Base-by-base conservation (phyloP, 1,284 basidiomycete genomes). In the Ustilago loliicola region DNA sequence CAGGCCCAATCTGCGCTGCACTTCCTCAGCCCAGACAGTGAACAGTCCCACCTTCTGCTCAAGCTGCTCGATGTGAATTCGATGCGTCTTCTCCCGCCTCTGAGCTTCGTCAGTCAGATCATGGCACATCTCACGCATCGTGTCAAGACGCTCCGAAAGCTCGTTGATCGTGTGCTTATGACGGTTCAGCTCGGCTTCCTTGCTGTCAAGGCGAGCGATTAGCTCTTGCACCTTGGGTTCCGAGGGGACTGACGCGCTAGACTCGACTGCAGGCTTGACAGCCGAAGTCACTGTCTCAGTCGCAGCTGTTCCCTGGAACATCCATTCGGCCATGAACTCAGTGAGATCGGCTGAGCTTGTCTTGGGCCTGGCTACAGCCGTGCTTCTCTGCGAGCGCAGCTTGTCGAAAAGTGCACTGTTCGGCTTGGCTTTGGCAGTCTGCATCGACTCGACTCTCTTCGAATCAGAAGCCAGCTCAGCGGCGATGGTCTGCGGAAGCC, bases 21-120 rank as follows among this genome's bases (percentile, higher is more conserved):
- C 42, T 48, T 72, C 75, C 25, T 77, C 75, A 5, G 75, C 70
- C 75, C 75, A 77, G 0, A 77, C 63, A 15, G 63, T 72, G 51
- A 77, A 61, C 8, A 72, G 63, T 9, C 70, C 75, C 15, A 77
- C 59, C 34, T 72, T 72, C 19, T 77, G 66, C 11, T 77, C 70
- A 25, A 77, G 70, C 60, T 77, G 70, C 23, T 66, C 66, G 25
- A 77, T 58, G 19, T 64, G 75, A 25, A 61, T 69, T 61, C 48
- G 53, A 54, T 72, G 65, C 52, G 54, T 65, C 61, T 77, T 77
- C 17, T 66, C 62, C 5, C 74, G 65, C 25, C 66, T 40, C 42
- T 64, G 42, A 7, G 69, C 69, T 21, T 77, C 74, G 62, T 77
- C 74, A 8, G 69, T 71, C 42, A 68, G 38, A 27, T 77, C 69